Conservation (phyloP, 1,139 yeast species). For the Lodderomyces orthopsilosis region DNA sequence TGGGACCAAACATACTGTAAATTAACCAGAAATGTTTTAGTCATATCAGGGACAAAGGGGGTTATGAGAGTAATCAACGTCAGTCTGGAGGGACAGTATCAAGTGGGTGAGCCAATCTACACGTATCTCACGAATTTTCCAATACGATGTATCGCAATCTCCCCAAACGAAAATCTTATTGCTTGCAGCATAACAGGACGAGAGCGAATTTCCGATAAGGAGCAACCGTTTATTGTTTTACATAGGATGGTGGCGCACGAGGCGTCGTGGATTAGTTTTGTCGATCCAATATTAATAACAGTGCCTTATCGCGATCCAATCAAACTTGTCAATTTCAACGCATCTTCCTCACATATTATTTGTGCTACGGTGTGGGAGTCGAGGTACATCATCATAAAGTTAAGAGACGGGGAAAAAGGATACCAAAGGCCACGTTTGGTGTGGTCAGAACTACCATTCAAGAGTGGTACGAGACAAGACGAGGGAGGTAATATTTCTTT, state of each 20-base stretch:
- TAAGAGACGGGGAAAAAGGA: conserved; percentile 33
- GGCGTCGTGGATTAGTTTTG: conserved; percentile 25
- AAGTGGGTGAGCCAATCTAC: conserved; percentile 62
- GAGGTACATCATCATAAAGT: conserved; percentile 69
- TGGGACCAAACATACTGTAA: conserved; percentile 73
- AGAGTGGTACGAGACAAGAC: conserved; percentile 16
- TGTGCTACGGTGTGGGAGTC: conserved; percentile 87
- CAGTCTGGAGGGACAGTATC: conserved; percentile 14
- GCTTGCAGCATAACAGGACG: conserved; percentile 84
- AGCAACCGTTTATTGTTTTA: conserved; percentile 76
- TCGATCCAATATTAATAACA: conserved; percentile 67
- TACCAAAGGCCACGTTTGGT: conserved; percentile 61
- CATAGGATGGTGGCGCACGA: conserved; percentile 43
- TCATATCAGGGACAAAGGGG: conserved; percentile 75
- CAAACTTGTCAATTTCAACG: conserved; percentile 67
- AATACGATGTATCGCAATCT: conserved; percentile 71
- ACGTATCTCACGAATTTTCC: conserved; percentile 72
- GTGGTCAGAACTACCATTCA: conserved; percentile 34
- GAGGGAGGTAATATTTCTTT: conserved; percentile 20
- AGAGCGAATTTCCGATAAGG: conserved; percentile 65
- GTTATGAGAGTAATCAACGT: conserved; percentile 64
- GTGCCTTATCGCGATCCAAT: conserved; percentile 86
- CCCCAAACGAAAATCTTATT: conserved; percentile 60
- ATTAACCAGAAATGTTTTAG: conserved; percentile 57
- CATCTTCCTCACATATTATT: conserved; percentile 64